These are phyloP conservation scores for Dendrobium officinale DNA, from an alignment of 106 monocot genomes.

Conservation along the genomic window DNA sequence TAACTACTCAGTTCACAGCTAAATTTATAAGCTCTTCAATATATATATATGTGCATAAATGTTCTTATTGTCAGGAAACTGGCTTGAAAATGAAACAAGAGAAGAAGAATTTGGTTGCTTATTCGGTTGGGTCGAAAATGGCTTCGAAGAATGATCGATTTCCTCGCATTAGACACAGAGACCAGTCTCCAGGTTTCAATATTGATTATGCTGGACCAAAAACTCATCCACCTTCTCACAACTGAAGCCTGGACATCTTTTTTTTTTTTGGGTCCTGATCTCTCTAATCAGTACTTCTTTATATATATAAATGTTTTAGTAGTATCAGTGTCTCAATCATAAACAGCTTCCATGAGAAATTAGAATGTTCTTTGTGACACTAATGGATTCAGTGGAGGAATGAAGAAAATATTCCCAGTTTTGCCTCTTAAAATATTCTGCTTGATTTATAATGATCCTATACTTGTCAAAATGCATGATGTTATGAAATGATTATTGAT, in stretches of 20 bases:
- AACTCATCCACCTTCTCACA: conserved; percentile 40
- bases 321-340: too few species aligned
- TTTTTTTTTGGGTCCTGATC: neutral
- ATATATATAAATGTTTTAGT: neutral
- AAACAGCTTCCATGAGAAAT: too few species aligned
- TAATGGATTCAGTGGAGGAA: too few species aligned
- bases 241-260: neutral
- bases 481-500: too few species aligned
- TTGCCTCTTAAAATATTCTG: too few species aligned
- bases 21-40: too few species aligned
- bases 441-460: too few species aligned
- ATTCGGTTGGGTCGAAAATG: neutral
- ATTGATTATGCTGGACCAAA: conserved; percentile 25
- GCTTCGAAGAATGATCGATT: neutral
- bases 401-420: too few species aligned
- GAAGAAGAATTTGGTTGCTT: neutral
- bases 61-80: neutral
- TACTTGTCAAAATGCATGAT: too few species aligned
- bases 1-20: neutral
- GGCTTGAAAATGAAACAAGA: neutral
- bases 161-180: neutral
- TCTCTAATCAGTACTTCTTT: neutral
- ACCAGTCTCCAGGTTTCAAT: conserved; percentile 15
- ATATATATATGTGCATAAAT: neutral
- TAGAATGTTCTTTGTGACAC: too few species aligned